These are phyloP conservation scores for Candida nemodendra DNA, from an alignment of 805 yeast genomes.

Conservation along the genomic window DNA sequence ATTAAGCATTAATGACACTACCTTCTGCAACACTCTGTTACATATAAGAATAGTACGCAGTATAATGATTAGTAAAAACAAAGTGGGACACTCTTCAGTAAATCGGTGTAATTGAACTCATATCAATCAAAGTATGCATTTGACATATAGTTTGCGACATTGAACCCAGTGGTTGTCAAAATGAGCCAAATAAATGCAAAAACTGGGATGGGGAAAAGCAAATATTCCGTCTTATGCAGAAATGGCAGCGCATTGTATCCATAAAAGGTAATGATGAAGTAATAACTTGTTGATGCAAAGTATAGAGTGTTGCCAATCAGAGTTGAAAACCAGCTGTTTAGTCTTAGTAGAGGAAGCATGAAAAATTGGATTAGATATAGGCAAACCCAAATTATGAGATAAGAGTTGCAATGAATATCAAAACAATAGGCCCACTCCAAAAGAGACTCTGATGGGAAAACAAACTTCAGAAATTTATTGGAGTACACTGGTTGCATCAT, in stretches of 20 bases:
- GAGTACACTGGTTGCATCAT: constrained; percentile 7
- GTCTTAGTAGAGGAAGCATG: constrained; percentile 66
- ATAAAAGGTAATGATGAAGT: constrained; percentile 76
- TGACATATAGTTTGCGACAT: constrained; percentile 68
- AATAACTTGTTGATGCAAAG: constrained; percentile 69
- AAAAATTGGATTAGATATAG: constrained; percentile 74
- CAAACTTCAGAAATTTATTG: constrained; percentile 28
- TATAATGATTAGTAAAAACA: too few species aligned
- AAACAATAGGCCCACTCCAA: constrained; percentile 95
- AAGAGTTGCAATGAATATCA: constrained; percentile 92
- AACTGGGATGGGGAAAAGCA: constrained; percentile 63
- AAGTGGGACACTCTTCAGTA: too few species aligned
- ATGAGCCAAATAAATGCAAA: constrained; percentile 58
- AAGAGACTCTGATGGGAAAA: constrained; percentile 35
- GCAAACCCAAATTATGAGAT: constrained; percentile 72
- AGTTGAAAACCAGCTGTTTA: constrained; percentile 64
- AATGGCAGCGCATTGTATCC: constrained; percentile 82
- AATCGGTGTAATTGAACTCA: too few species aligned
- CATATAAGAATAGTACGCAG: too few species aligned
- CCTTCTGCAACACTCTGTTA: too few species aligned
- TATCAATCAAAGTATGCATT: constrained; percentile 32
- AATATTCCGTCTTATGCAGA: constrained; percentile 58
- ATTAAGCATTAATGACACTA: too few species aligned
- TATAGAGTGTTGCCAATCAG: constrained; percentile 79
- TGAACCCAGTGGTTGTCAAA: constrained; percentile 62